A percentile compares a stretch with the other conserved stretches of the same genome.
Conservation (phyloP, 768 basidiomycete species). For the Leccinum barrowsii region DNA sequence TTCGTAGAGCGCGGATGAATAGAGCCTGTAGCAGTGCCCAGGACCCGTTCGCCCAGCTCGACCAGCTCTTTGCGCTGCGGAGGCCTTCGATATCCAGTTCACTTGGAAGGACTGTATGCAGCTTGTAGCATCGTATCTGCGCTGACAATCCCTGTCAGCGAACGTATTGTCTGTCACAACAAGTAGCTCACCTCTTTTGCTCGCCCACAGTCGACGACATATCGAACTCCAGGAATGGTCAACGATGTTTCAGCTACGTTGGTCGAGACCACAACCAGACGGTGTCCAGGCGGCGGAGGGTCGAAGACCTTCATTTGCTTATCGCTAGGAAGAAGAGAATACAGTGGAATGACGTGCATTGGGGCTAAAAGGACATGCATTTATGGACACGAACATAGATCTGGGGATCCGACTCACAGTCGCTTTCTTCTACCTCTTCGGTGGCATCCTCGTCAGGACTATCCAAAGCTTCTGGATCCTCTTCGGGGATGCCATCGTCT, state of each 20-base stretch:
- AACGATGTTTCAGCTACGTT: slow-evolving; percentile 97
- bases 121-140: slow-evolving; percentile 74
- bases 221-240: slow-evolving; percentile 95
- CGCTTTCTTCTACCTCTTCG: slow-evolving; percentile 61
- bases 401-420: slow-evolving; percentile 43
- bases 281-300: slow-evolving; percentile 72
- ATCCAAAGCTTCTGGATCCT: slow-evolving; percentile 72
- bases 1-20: slow-evolving; percentile 93
- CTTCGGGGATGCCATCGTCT: slow-evolving; percentile 54
- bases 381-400: slow-evolving; percentile 2
- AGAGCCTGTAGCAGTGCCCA: slow-evolving; percentile 96
- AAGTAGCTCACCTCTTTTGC: slow-evolving; percentile 74
- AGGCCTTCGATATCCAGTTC: slow-evolving; percentile 93
- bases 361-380: slow-evolving; percentile 52
- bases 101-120: slow-evolving; percentile 92
- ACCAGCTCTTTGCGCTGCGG: slow-evolving; percentile 90
- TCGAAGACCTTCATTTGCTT: slow-evolving; percentile 94
- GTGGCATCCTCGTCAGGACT: slow-evolving; percentile 62
- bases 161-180: background rate
- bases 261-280: slow-evolving; percentile 92
- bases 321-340: slow-evolving; percentile 88
- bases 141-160: slow-evolving; percentile 38
- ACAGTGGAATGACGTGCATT: slow-evolving; percentile 92
- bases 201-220: slow-evolving; percentile 95
- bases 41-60: slow-evolving; percentile 97